Evolutionary conservation across 2,329 filamentous ascomycete species (phyloP), one percentile per base, ranked within the genome.

Genomic region (Exophiala xenobiotica): DNA sequence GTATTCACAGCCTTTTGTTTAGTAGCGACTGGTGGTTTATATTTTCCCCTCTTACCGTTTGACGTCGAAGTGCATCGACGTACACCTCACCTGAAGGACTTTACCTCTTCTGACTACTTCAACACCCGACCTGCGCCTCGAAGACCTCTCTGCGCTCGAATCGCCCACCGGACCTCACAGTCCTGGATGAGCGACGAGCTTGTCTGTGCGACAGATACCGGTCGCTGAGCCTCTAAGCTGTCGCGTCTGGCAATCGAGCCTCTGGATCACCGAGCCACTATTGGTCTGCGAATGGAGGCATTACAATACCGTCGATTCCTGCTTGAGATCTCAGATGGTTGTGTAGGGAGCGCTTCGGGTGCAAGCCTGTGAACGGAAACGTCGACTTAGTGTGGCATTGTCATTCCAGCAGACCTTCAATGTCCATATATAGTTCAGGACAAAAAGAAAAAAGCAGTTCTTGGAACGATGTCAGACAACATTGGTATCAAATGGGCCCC

Each of bases 401-500:
- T 38, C 16, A 20, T 31, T 20, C 24, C 16, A 27, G 33, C 38
- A 26, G 29, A 24, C 20, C 20, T 19, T 55, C 41, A 29, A 54
- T 51, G 54, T 53, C 33, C 46, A 26, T 35, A 19, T n/a, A 29
- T 29, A 19, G 7, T 31, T 37, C 23, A 27, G 27, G 37, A 49
- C 46, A 49, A 16, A 24, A 6, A 16, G 45, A 22, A 39, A 6
- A 24, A 9, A 14, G 31, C 16, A 27, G 9, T 12, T 20, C 46
- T 22, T 47, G 18, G 20, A 39, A 46, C 33, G 14, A 58, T 58
- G 55, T 37, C 55, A 29, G 55, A 55, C 37, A 55, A 51, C 35
- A 29, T 46, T 41, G 46, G 52, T 23, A 58, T 58, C 50, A 55
- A n/a, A 48, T 58, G 55, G 55, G 52, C 49, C 41, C 50, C 49